Conservation (phyloP, 202 grass and related monocot genomes). For the Musa balbisiana region DNA sequence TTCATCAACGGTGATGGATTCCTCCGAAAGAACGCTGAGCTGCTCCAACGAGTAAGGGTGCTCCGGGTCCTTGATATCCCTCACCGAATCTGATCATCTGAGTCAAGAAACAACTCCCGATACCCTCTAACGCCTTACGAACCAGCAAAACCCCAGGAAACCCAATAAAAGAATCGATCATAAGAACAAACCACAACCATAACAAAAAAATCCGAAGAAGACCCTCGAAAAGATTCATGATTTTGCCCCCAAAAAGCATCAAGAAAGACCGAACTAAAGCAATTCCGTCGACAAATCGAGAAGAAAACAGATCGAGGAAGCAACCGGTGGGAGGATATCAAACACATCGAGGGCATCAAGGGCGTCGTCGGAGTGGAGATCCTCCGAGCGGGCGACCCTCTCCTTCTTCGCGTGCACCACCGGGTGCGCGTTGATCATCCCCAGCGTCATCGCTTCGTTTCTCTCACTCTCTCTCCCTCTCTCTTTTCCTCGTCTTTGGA, state of each 20-base stretch:
- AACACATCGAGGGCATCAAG: slow-evolving; percentile 81
- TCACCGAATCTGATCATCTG: slow-evolving; percentile 53
- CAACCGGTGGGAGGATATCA: slow-evolving; percentile 33
- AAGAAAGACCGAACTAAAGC: background rate
- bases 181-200: background rate
- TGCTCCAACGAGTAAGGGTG: slow-evolving; percentile 98
- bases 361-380: slow-evolving; percentile 42
- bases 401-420: slow-evolving; percentile 79
- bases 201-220: background rate
- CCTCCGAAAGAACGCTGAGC: slow-evolving; percentile 94
- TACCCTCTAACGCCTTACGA: background rate
- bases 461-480: background rate
- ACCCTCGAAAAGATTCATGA: background rate
- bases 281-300: background rate
- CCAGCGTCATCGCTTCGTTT: slow-evolving; percentile 57
- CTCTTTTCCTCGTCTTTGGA: background rate
- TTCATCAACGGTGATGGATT: slow-evolving; percentile 80
- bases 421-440: slow-evolving; percentile 96
- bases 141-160: background rate
- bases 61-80: slow-evolving; percentile 99
- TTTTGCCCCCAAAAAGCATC: background rate
- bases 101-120: slow-evolving; percentile 13
- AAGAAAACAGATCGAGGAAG: background rate
- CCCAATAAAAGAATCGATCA: background rate
- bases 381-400: slow-evolving; percentile 31